A percentile compares a stretch with the other conserved stretches of the same genome.
These are phyloP conservation scores for Leccinum subgranulosum DNA, from an alignment of 768 basidiomycete species.

Conservation along the genomic window DNA sequence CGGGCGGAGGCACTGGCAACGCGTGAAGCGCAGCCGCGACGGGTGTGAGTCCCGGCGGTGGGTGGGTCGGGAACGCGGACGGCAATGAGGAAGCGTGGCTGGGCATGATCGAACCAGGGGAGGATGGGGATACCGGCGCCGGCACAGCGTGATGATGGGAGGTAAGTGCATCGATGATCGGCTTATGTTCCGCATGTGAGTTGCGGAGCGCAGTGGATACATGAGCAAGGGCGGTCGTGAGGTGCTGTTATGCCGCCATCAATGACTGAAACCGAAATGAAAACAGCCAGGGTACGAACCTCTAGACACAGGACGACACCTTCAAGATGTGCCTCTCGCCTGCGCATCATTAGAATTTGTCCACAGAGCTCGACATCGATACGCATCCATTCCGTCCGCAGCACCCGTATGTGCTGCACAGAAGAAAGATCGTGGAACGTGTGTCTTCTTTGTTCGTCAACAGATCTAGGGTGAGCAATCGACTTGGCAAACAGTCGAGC, in stretches of 20 bases:
- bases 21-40: constrained; percentile 33
- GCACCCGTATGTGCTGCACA: constrained; percentile 44
- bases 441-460: constrained; percentile 43
- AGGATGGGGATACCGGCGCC: not conserved
- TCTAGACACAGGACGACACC: constrained; percentile 61
- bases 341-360: constrained; percentile 64
- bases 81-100: not conserved
- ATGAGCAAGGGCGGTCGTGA: constrained; percentile 50
- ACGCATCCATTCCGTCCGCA: constrained; percentile 64
- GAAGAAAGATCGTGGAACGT: constrained; percentile 64
- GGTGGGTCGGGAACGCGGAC: constrained; percentile 1
- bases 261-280: constrained; percentile 6
- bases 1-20: constrained; percentile 22
- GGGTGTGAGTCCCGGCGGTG: constrained; percentile 21
- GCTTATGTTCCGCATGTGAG: constrained; percentile 54
- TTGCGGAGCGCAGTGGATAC: constrained; percentile 56
- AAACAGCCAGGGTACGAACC: constrained; percentile 32
- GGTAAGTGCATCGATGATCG: constrained; percentile 45
- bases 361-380: constrained; percentile 79
- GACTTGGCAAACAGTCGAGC: not conserved
- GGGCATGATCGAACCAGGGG: not conserved
- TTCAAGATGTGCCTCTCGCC: constrained; percentile 64
- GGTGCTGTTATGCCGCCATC: constrained; percentile 33
- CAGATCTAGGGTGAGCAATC: not conserved
- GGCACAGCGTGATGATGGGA: constrained; percentile 11